Evolutionary conservation across 1,139 yeast species (phyloP).

Genomic region (Blastobotrys raffinosifermentans): DNA sequence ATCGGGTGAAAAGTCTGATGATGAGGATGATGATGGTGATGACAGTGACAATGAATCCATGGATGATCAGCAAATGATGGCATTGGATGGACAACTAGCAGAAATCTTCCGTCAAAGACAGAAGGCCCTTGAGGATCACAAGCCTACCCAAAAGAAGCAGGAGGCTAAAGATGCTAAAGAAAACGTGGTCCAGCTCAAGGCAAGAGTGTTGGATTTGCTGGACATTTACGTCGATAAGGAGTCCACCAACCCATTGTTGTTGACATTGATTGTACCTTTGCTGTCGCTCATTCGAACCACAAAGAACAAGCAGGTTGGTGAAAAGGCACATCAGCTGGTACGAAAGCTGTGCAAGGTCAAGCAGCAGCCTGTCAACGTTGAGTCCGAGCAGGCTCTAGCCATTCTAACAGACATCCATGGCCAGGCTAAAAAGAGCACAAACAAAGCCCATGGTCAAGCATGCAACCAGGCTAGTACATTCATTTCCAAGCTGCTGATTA

Average conservation of each 20-base stretch:
- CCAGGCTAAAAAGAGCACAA: constrained; percentile 40
- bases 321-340: constrained; percentile 67
- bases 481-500: constrained; percentile 48
- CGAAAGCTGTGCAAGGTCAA: constrained; percentile 59
- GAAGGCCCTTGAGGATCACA: constrained; percentile 19
- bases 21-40: constrained; percentile 38
- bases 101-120: constrained; percentile 69
- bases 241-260: constrained; percentile 38
- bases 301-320: constrained; percentile 60
- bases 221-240: constrained; percentile 52
- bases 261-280: constrained; percentile 53
- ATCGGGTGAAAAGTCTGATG: constrained; percentile 28
- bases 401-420: constrained; percentile 34
- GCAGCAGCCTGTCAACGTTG: constrained; percentile 18
- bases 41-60: constrained; percentile 69
- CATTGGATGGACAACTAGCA: constrained; percentile 79
- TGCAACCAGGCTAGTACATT: constrained; percentile 60
- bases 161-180: constrained; percentile 70
- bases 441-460: constrained; percentile 48
- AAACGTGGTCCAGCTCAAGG: constrained; percentile 73
- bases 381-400: constrained; percentile 14
- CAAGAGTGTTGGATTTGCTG: constrained; percentile 68
- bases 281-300: constrained; percentile 59
- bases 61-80: constrained; percentile 98
- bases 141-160: constrained; percentile 23